Base-by-base conservation (phyloP, 768 basidiomycete genomes). In the Hortiboletus campestris region DNA sequence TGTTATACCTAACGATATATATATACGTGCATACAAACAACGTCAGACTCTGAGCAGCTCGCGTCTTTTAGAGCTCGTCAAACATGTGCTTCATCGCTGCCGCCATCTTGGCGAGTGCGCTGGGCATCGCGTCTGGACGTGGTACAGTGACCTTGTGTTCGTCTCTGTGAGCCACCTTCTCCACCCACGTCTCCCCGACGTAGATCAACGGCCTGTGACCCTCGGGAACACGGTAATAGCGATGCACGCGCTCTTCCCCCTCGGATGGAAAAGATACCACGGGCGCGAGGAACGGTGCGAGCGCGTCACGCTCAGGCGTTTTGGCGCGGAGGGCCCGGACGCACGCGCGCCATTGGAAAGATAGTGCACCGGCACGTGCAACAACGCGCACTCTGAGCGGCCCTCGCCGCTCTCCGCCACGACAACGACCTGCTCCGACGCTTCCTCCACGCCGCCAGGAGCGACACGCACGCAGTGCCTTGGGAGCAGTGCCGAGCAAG, bases 1-100 rank as follows among this genome's bases (percentile, higher is more conserved):
- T 48, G 42, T 51, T 58, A 58, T 58, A 58, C 43, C 35, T 58
- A 35, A 46, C 16, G 36, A 22, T 1, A 31, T 38, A 59, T 47
- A 55, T 51, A 58, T n/a, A 38, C 25, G 22, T 34, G 1, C 35
- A 40, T 49, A 28, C 17, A 28, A 12, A 38, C 12, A 8, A 25
- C n/a, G 11, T 16, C 12, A 4, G 20, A 4, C 12, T 12, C 17
- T 25, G 35, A 48, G 20, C 6, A 25, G 10, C 16, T 34, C 14
- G 10, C 16, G 14, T n/a, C 25, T 2, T 25, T 25, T 25, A 35
- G n/a, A 35, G 32, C n/a, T 51, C 32, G 16, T 52, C 40, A 2
- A 17, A 19, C 40, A 28, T 22, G 41, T 9, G 40, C 9, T 4
- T 16, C 22, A 29, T 42, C 39, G 25, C 31, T 9, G 6, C 31